Evolutionary conservation across 257 asterid genomes (phyloP).

Genomic region (Solanum etuberosum): DNA sequence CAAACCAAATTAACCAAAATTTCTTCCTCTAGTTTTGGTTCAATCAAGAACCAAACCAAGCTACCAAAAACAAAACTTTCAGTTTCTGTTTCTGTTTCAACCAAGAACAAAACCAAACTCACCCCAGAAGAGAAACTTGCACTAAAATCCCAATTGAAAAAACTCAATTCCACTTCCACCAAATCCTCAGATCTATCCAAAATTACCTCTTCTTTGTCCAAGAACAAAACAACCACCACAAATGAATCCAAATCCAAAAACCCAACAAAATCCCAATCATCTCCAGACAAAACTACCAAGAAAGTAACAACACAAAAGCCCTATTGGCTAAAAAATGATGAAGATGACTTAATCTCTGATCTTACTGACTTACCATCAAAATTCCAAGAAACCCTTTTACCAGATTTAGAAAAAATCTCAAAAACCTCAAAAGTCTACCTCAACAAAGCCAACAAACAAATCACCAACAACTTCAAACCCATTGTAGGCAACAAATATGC

Average conservation of each 20-base stretch:
- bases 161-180: constrained; percentile 53
- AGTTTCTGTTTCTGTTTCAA: constrained; percentile 6
- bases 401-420: constrained; percentile 73
- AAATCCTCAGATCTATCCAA: constrained; percentile 37
- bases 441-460: constrained; percentile 58
- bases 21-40: not conserved
- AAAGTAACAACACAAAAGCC: constrained; percentile 20
- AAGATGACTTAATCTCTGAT: constrained; percentile 49
- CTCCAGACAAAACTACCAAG: constrained; percentile 16
- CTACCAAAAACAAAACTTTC: constrained; percentile 25
- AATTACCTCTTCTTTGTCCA: constrained; percentile 9
- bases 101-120: constrained; percentile 30
- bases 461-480: constrained; percentile 72
- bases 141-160: constrained; percentile 43
- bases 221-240: constrained; percentile 36
- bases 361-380: constrained; percentile 60
- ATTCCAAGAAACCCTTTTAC: constrained; percentile 64
- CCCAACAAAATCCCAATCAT: not conserved
- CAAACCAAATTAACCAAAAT: constrained; percentile 30
- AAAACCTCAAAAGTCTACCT: constrained; percentile 53
- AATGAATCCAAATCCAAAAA: constrained; percentile 9
- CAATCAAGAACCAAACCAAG: constrained; percentile 31
- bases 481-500: constrained; percentile 82
- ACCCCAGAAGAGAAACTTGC: constrained; percentile 7
- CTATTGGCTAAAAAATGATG: constrained; percentile 35